Conservation (phyloP, 2,329 filamentous ascomycete genomes). For the Alternaria infectoria region DNA sequence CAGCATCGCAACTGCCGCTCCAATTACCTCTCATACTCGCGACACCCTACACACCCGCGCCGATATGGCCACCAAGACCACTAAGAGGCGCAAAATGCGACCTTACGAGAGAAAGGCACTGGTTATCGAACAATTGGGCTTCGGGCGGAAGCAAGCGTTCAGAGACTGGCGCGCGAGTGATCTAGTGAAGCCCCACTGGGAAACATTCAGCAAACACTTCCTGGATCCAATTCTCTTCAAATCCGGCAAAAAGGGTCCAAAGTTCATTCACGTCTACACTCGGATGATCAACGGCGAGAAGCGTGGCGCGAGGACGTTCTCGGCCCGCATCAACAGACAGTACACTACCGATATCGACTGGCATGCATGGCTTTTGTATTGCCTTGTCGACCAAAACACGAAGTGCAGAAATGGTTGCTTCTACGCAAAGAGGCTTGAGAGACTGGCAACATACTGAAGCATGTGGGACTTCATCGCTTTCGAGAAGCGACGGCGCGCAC, state of each 20-base stretch:
- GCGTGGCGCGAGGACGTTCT: fast-evolving
- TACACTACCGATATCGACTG: background rate
- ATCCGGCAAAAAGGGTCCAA: background rate
- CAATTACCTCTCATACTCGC: background rate
- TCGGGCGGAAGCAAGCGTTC: background rate
- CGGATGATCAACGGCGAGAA: background rate
- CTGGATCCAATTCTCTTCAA: fast-evolving
- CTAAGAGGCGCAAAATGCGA: background rate
- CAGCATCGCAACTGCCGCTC: background rate
- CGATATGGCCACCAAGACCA: background rate
- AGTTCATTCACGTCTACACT: background rate
- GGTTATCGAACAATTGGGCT: background rate
- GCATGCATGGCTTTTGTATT: background rate
- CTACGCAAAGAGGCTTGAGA: background rate
- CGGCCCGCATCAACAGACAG: fast-evolving
- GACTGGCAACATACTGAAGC: no score
- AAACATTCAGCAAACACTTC: background rate
- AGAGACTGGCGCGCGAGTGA: background rate
- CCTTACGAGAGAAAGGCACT: background rate
- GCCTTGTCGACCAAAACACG: background rate
- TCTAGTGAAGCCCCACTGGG: background rate
- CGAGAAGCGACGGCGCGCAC: no score
- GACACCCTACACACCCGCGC: background rate
- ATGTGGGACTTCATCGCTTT: no score
- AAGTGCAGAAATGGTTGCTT: background rate